Base-by-base conservation (phyloP, 768 basidiomycete species). In the Austroboletus eburneus region DNA sequence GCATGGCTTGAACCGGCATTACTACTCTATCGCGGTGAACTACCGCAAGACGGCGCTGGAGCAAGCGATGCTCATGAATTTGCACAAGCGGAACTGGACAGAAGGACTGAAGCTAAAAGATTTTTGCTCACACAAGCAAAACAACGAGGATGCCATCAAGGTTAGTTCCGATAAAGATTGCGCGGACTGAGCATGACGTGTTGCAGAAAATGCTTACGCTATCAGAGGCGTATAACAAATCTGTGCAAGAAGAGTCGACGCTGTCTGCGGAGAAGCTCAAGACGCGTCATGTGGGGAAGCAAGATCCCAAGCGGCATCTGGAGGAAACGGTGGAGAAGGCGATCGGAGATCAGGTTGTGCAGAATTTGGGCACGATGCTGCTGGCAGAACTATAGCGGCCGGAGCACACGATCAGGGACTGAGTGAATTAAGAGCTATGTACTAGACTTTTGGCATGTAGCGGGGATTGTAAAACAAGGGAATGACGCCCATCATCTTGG, bases 11-110 rank as follows among this genome's bases (percentile, higher is more conserved):
- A 99, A 99, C 66, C 79, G 95, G 54, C 94, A 97, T 71, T 99
- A 99, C 66, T 99, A 99, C 73, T 90, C 87, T 42, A 93, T 99
- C 54, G 92, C 87, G 7, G 95, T 99, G 51, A 93, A 95, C 67
- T 98, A 98, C 70, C 83, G 94, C 57, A 98, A 98, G 75, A 97
- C 94, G 23, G 95, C 97, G 64, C 80, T 95, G 3, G 96, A 99
- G 68, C 96, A 99, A 65, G 81, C 87, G 16, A 99, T 99, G 96
- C 70, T 99, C 56, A 91, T 98, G 87, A 99, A 98, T 67, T 72
- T 99, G 58, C 96, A 99, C 74, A 98, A 98, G 69, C 78, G 92
- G 59, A 95, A 96, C 63, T 99, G 96, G 96, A 98, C 96, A 3
- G 94, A 98, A 66, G 96, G 95, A 1, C 72, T 99, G 55, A 91